Conservation (phyloP, 2,329 filamentous ascomycete species). For the Lachnellula cervina region DNA sequence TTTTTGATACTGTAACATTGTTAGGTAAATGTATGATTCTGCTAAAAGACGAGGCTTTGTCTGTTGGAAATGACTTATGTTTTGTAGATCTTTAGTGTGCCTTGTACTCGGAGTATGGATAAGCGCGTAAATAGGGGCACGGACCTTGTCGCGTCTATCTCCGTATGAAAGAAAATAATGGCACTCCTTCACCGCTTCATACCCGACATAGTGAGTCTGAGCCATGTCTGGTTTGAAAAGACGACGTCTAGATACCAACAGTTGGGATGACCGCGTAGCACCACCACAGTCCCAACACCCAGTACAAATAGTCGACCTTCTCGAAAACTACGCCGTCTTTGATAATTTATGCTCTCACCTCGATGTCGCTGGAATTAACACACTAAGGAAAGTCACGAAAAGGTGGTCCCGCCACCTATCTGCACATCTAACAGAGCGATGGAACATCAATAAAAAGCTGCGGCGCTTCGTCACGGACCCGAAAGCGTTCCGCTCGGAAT, state of each 20-base stretch:
- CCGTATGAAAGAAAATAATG: too few relatives aligned
- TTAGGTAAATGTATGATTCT: too few relatives aligned
- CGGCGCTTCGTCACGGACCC: conserved; percentile 7
- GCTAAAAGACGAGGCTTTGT: too few relatives aligned
- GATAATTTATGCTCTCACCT: neutral
- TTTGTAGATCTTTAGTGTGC: too few relatives aligned
- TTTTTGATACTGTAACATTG: too few relatives aligned
- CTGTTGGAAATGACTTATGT: too few relatives aligned
- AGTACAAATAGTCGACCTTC: neutral
- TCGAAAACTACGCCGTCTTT: neutral
- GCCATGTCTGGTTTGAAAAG: neutral
- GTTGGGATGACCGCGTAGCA: neutral
- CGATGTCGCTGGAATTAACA: neutral
- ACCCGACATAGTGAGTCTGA: neutral
- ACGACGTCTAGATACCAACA: neutral
- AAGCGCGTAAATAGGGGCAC: neutral
- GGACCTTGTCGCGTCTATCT: neutral
- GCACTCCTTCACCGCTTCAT: neutral
- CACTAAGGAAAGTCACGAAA: neutral
- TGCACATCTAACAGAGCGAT: neutral
- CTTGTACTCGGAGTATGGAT: too few relatives aligned
- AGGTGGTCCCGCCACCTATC: neutral
- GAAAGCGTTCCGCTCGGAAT: neutral
- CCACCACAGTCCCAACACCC: neutral
- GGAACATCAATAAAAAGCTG: conserved; percentile 7